Percentiles rank a stretch among this genome's conserved stretches.
Conservation (phyloP, 495 filamentous ascomycete species). For the Evernia prunastri region DNA sequence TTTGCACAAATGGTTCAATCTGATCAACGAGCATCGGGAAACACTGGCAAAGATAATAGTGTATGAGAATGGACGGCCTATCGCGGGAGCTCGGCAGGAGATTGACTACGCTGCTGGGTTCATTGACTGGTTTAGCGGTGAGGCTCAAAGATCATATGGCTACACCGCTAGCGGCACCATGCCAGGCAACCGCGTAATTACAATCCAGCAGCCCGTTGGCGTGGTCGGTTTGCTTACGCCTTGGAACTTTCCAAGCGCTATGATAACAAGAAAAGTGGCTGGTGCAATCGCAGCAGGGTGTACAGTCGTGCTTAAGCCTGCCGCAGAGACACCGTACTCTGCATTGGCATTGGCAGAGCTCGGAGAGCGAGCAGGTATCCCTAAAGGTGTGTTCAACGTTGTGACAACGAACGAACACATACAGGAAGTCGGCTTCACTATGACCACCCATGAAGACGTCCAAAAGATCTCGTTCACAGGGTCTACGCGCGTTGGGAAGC, state of each 20-base stretch:
- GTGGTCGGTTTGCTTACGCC: constrained; percentile 33
- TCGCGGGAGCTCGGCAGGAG: constrained; percentile 41
- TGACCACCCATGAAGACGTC: constrained; percentile 21
- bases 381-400: constrained; percentile 23
- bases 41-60: constrained; percentile 43
- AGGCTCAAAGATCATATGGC: constrained; percentile 38
- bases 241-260: constrained; percentile 40
- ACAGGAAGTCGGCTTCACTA: constrained; percentile 13
- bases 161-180: constrained; percentile 29
- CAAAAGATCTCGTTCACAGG: constrained; percentile 49
- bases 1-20: neutral
- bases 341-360: constrained; percentile 24
- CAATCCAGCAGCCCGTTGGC: constrained; percentile 42
- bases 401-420: constrained; percentile 26
- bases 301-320: constrained; percentile 30
- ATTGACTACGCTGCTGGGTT: constrained; percentile 45
- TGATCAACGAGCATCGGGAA: constrained; percentile 35
- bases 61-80: constrained; percentile 45
- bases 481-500: constrained; percentile 30
- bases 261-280: constrained; percentile 37
- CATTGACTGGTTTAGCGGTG: constrained; percentile 30
- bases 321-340: constrained; percentile 27
- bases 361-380: constrained; percentile 23
- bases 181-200: constrained; percentile 37
- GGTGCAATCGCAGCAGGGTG: constrained; percentile 37